These are phyloP conservation scores for carrot (Daucus carota) DNA, from an alignment of 129 eudicot genomes.

Conservation along the genomic window DNA sequence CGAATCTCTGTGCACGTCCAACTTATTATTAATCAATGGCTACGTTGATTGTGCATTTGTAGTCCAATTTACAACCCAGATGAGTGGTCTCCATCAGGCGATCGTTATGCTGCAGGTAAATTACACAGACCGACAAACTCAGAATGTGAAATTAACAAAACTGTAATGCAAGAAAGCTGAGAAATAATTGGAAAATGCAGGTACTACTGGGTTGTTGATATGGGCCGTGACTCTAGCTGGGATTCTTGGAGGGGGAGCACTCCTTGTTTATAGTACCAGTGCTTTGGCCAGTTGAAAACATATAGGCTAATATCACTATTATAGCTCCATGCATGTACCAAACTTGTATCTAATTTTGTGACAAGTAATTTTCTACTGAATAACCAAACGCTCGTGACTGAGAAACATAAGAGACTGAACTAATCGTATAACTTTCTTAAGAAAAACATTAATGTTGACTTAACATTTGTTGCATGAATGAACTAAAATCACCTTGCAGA, in stretches of 20 bases:
- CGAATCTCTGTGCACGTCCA: not conserved
- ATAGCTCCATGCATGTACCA: not conserved
- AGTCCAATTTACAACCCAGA: conserved; percentile 71
- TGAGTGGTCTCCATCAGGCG: conserved; percentile 88
- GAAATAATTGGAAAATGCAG: conserved; percentile 24
- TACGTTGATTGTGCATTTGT: conserved; percentile 6
- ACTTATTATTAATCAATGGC: no score
- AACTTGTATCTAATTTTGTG: not conserved
- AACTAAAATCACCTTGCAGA: no score
- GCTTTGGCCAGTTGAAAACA: not conserved
- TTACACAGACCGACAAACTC: not conserved
- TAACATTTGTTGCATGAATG: no score
- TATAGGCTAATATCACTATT: no score
- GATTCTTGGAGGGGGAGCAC: conserved; percentile 13
- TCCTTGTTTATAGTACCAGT: conserved; percentile 11
- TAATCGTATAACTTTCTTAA: no score
- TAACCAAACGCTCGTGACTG: no score
- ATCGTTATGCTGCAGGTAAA: conserved; percentile 75
- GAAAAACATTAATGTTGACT: no score
- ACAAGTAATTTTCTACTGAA: no score
- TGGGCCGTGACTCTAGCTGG: conserved; percentile 89
- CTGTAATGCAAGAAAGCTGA: not conserved
- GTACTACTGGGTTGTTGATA: conserved; percentile 72
- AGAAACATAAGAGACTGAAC: no score
- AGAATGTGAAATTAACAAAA: not conserved